Percentiles rank a stretch among this genome's conserved stretches.
phyloP scores from a whole-genome alignment of 1,284 basidiomycete genomes.

The Trametes hirsuta region DNA sequence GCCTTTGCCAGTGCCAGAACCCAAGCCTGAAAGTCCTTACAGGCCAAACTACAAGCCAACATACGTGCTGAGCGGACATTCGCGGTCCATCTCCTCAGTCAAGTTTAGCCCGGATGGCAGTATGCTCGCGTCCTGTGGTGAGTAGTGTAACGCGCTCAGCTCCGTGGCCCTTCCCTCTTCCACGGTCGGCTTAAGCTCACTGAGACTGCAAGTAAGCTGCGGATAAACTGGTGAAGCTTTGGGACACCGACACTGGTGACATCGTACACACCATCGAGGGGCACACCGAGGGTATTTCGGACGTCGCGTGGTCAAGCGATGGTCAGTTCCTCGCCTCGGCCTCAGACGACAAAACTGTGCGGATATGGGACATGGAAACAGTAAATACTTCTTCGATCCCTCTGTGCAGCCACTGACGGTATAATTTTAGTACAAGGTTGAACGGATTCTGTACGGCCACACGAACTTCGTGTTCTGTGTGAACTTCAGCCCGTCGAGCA shows the following conservation, averaged over 20 bases:
- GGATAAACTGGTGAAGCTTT: slow-evolving; percentile 80
- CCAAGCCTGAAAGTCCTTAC: slow-evolving; percentile 16
- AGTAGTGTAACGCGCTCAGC: slow-evolving; percentile 31
- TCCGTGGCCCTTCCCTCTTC: slow-evolving; percentile 2
- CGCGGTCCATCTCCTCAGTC: slow-evolving; percentile 71
- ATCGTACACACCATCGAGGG: slow-evolving; percentile 71
- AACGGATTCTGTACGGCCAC: slow-evolving; percentile 77
- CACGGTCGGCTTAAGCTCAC: slow-evolving; percentile 13
- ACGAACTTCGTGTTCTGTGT: slow-evolving; percentile 95
- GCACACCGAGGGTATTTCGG: slow-evolving; percentile 84
- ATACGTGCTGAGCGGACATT: slow-evolving; percentile 73
- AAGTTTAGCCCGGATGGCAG: slow-evolving; percentile 82
- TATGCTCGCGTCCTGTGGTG: slow-evolving; percentile 76
- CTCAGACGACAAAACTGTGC: slow-evolving; percentile 87
- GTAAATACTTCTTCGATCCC: slow-evolving; percentile 42
- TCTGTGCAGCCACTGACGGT: not conserved
- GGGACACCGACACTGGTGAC: slow-evolving; percentile 73
- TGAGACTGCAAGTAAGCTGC: slow-evolving; percentile 59
- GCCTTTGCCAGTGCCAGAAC: slow-evolving; percentile 18
- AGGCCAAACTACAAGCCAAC: slow-evolving; percentile 45
- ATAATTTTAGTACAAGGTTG: slow-evolving; percentile 51
- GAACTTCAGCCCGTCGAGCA: slow-evolving; percentile 88
- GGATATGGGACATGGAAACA: slow-evolving; percentile 77
- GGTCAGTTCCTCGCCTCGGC: slow-evolving; percentile 85
- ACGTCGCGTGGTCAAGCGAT: slow-evolving; percentile 86